Conservation (phyloP, 441 rosid genomes). For the Eutrema salsugineum region DNA sequence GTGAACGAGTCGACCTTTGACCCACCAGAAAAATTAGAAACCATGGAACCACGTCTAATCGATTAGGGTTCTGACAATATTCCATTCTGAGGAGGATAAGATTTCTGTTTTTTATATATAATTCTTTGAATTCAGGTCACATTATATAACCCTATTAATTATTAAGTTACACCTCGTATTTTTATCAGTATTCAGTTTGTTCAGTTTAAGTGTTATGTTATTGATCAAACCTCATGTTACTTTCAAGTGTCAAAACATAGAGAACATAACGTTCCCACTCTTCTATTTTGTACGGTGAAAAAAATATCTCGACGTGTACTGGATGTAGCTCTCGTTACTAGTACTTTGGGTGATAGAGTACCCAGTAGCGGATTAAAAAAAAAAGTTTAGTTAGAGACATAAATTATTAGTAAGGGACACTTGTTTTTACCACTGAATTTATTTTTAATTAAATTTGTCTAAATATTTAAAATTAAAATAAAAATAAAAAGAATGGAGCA, state of each 20-base stretch:
- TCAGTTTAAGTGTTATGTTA: neutral
- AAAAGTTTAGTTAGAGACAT: too few relatives aligned
- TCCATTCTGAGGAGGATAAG: slow-evolving; percentile 24
- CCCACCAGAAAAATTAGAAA: slow-evolving; percentile 26
- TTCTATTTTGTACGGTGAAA: neutral
- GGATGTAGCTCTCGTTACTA: neutral
- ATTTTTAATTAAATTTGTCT: too few relatives aligned
- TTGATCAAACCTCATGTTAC: slow-evolving; percentile 4
- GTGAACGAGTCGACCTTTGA: slow-evolving; percentile 29
- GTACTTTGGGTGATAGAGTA: neutral
- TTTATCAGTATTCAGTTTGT: neutral
- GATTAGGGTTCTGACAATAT: slow-evolving; percentile 28
- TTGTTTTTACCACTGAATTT: too few relatives aligned
- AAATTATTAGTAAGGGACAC: too few relatives aligned
- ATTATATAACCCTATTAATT: neutral
- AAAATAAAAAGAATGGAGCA: too few relatives aligned
- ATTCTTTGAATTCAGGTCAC: neutral
- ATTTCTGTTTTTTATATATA: neutral
- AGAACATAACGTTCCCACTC: neutral
- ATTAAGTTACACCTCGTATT: neutral
- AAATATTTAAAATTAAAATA: too few relatives aligned
- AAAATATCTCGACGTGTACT: neutral
- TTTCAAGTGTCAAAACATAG: neutral
- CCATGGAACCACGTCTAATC: slow-evolving; percentile 28
- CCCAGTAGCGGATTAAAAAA: too few relatives aligned